Evolutionary conservation across 208 protist genomes (phyloP), one percentile per base, ranked within the genome.

Genomic region (Trypanosoma caninum): DNA sequence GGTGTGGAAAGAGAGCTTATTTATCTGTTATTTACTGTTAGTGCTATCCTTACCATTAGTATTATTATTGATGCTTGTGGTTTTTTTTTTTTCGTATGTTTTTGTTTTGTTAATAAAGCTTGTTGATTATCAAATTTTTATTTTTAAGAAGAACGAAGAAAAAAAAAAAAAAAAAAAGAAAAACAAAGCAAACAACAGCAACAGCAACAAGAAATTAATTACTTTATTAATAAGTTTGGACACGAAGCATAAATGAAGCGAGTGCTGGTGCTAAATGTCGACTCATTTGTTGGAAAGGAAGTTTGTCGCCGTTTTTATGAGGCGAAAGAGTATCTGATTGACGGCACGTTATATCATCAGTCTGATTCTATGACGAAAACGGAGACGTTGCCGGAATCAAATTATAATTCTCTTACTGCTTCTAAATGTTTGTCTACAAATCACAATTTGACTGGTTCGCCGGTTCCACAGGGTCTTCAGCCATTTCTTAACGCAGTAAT

Each of bases 241-340:
- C 38, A 22, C 16, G 38, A 1, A 42, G 6, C 20, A 22, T 42
- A 41, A 20, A 67, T 84, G 87, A 94, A 94, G 70, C 78, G 75
- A 25, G 87, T 91, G 33, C 59, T 94, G 1, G 76, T 94, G 25
- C 68, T 94, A n/a, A 90, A 83, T 56, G 87, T 74, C 41, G 84
- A 91, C 66, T 80, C 77, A 28, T 94, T 82, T 57, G 84, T 94
- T 27, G 87, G 87, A 30, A 57, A 46, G 14, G 78, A 89, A 44
- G 80, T 91, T 16, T 81, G 78, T 33, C 63, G 67, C 30, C 47
- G 61, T 14, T 94, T 94, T 37, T 80, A 76, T 58, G 54, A 77
- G 9, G 76, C 79, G 11, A 76, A 72, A 34, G 84, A 94, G 75
- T 94, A 94, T 51, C 68, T 88, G 10, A 71, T 94, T 4, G 80